Base-by-base conservation (phyloP, 176 grass and related monocot species). In the Dendrocalamus sinicus region DNA sequence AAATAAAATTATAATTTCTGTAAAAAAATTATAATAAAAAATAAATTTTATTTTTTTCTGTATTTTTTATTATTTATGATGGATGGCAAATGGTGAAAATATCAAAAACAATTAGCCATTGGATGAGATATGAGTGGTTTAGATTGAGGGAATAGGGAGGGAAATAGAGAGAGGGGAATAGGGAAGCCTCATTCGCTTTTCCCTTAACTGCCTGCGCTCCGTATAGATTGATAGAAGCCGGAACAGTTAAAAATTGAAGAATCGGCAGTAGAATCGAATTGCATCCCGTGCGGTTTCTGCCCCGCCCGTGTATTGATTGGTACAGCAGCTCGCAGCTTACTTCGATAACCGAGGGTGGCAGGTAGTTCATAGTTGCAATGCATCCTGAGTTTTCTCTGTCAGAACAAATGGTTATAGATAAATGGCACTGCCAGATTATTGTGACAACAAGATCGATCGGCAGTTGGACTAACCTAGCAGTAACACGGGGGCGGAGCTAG, bases 211-310 rank as follows among this genome's bases (percentile, higher is more conserved):
- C n/a, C 45, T 20, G 39, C 32, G n/a, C 37, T 30, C 30, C 40
- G 70, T n/a, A 77, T 77, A 61, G 50, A 79, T 17, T 50, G 67
- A 26, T 47, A 20, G 35, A 37, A 46, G 45, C 39, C 28, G 51
- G 22, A 78, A 51, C 76, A 85, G 76, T 28, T 58, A 16, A 55
- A 22, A 41, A 69, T 81, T 53, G 30, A 89, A 70, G 82, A 26
- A 46, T 22, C 23, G 23, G 48, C 73, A 71, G 65, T 45, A 10
- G 46, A 48, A 70, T 46, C 62, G 61, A 63, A 64, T 44, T 20
- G 24, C 64, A 32, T 50, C 73, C 11, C 51, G 74, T n/a, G 30
- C 16, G 9, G 22, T 37, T 41, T 37, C 48, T 46, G 50, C 59
- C 14, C 67, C 45, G 20, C 30, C 6, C 3, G 7, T 39, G 69